Percentiles rank a stretch among this genome's conserved stretches.
These are phyloP conservation scores for Candida coleopterorum DNA, from an alignment of 805 yeast genomes.

Conservation along the genomic window DNA sequence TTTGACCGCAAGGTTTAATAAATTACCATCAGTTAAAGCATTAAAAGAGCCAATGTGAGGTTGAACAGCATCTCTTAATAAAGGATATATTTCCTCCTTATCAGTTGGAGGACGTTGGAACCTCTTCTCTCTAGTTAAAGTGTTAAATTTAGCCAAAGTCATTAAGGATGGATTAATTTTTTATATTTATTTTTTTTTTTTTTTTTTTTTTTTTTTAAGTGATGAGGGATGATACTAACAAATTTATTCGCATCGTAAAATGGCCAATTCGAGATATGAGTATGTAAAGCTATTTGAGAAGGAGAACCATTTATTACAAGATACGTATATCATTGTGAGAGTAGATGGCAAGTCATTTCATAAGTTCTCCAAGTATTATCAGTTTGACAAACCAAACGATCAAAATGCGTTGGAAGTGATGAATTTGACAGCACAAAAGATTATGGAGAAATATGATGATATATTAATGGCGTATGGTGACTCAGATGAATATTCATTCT, in stretches of 20 bases:
- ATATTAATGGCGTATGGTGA: slow-evolving; percentile 86
- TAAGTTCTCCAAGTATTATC: slow-evolving; percentile 66
- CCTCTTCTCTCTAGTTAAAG: slow-evolving; percentile 82
- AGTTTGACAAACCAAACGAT: slow-evolving; percentile 88
- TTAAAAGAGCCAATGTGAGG: slow-evolving; percentile 97
- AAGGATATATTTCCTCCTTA: slow-evolving; percentile 66
- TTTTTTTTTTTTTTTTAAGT: too few species aligned
- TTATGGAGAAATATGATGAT: slow-evolving; percentile 66
- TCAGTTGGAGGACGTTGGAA: slow-evolving; percentile 89
- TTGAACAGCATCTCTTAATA: slow-evolving; percentile 81
- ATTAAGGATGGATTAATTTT: too few species aligned
- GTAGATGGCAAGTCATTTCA: slow-evolving; percentile 96
- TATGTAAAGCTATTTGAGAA: slow-evolving; percentile 81
- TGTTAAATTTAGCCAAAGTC: slow-evolving; percentile 61
- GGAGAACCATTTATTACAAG: slow-evolving; percentile 68
- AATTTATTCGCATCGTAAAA: slow-evolving; percentile 20
- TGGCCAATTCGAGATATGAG: slow-evolving; percentile 87
- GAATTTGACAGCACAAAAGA: slow-evolving; percentile 71
- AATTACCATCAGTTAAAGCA: slow-evolving; percentile 88
- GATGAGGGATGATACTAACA: too few species aligned
- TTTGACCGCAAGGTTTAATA: slow-evolving; percentile 76
- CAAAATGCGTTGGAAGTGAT: slow-evolving; percentile 66
- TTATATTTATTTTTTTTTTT: too few species aligned
- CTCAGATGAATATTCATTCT: slow-evolving; percentile 89
- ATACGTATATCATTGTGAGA: slow-evolving; percentile 76